phyloP scores from a whole-genome alignment of 202 grass and related monocot genomes.

The Saccharum hybrid region DNA sequence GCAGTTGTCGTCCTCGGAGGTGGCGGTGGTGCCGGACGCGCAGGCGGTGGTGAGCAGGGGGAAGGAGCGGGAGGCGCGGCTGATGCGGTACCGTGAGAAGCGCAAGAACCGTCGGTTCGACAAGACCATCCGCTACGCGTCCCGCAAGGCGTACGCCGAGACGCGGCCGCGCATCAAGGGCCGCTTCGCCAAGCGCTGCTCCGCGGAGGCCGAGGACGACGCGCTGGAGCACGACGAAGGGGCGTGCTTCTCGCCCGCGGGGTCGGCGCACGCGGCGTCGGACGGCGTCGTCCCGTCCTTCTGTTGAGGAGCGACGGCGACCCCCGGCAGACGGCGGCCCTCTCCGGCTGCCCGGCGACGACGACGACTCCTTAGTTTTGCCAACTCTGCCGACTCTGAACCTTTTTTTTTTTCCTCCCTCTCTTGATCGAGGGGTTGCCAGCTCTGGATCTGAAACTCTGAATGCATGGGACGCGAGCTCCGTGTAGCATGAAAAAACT shows the following conservation, averaged over 20 bases:
- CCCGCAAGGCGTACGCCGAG: conserved; percentile 90
- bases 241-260: conserved; percentile 49
- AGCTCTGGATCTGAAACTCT: not conserved
- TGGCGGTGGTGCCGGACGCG: no score
- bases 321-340: not conserved
- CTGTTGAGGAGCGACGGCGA: conserved; percentile 2
- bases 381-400: conserved; percentile 9
- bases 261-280: conserved; percentile 40
- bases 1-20: conserved; percentile 49
- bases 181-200: conserved; percentile 63
- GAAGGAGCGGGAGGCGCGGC: conserved; percentile 62
- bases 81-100: conserved; percentile 94
- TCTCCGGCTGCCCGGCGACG: not conserved
- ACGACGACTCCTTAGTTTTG: conserved; percentile 3
- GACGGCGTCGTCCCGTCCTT: conserved; percentile 74
- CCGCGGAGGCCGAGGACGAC: conserved; percentile 38
- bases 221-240: conserved; percentile 36
- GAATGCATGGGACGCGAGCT: conserved; percentile 20
- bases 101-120: conserved; percentile 78
- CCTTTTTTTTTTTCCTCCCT: not conserved
- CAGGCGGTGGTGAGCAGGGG: conserved; percentile 40
- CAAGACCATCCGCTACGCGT: conserved; percentile 88
- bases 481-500: conserved; percentile 53
- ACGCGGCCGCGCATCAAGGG: conserved; percentile 81
- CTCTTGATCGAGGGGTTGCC: not conserved